phyloP scores from a whole-genome alignment of 176 grass and related monocot species.

The Carex myosuroides region DNA sequence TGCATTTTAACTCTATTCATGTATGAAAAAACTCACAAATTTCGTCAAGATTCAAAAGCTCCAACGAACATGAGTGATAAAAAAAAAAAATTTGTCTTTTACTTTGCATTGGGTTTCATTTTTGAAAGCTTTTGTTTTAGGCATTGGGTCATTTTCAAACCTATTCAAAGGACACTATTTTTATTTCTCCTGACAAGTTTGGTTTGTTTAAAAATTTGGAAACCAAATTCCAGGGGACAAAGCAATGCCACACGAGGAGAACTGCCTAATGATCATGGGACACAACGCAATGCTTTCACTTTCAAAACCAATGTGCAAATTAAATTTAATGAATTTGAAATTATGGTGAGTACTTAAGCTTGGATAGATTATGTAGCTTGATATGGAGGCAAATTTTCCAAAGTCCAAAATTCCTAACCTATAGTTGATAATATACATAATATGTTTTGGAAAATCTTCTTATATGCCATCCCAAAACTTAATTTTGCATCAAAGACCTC shows the following conservation, averaged over 20 bases:
- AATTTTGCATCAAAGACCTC: not conserved
- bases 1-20: no score
- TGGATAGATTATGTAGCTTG: slow-evolving; percentile 26
- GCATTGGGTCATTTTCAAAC: slow-evolving; percentile 41
- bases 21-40: not conserved
- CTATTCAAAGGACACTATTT: slow-evolving; percentile 24
- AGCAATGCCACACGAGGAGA: slow-evolving; percentile 30
- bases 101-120: not conserved
- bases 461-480: slow-evolving; percentile 6
- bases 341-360: not conserved
- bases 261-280: slow-evolving; percentile 50
- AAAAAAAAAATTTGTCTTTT: not conserved
- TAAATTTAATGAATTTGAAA: slow-evolving; percentile 8
- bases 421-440: slow-evolving; percentile 17
- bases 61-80: not conserved
- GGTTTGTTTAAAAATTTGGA: slow-evolving; percentile 16
- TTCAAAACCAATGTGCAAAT: slow-evolving; percentile 27
- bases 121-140: slow-evolving; percentile 10
- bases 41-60: not conserved
- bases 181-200: slow-evolving; percentile 14
- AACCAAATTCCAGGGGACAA: slow-evolving; percentile 22
- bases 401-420: slow-evolving; percentile 27
- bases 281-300: slow-evolving; percentile 71
- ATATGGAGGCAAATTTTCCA: slow-evolving; percentile 44
- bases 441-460: not conserved